Evolutionary conservation across 2,329 filamentous ascomycete species (phyloP).

Genomic region (Bipolaris oryzae): DNA sequence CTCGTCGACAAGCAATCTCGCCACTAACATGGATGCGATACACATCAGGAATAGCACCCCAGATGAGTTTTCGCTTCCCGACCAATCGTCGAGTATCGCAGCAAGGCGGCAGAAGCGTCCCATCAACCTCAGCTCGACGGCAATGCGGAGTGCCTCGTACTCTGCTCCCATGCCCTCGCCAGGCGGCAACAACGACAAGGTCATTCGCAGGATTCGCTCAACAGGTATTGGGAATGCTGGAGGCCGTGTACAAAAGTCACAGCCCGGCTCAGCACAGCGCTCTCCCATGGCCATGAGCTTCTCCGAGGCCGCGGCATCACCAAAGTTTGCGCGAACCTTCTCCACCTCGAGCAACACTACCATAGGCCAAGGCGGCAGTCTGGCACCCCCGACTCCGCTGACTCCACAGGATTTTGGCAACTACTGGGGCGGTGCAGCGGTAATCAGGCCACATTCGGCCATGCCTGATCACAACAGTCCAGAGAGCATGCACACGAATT

Average conservation of each 20-base stretch:
- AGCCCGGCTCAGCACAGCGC: conserved; percentile 53
- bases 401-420: conserved; percentile 52
- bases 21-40: conserved; percentile 48
- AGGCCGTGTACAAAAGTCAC: conserved; percentile 56
- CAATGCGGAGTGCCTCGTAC: conserved; percentile 52
- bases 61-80: conserved; percentile 47
- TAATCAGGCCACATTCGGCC: conserved; percentile 35
- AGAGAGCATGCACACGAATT: conserved; percentile 45
- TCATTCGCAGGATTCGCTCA: conserved; percentile 56
- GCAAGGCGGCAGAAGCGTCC: conserved; percentile 50
- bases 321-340: conserved; percentile 51
- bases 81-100: conserved; percentile 50
- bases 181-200: conserved; percentile 47
- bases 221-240: conserved; percentile 52
- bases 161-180: conserved; percentile 50
- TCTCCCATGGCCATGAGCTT: conserved; percentile 56
- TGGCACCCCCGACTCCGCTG: conserved; percentile 57
- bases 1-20: conserved; percentile 48
- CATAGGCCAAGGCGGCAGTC: conserved; percentile 45
- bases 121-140: conserved; percentile 49
- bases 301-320: conserved; percentile 55
- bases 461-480: conserved; percentile 49
- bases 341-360: conserved; percentile 47
- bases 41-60: conserved; percentile 45
- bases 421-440: conserved; percentile 50